Base-by-base conservation (phyloP, 805 yeast genomes). In the Sugiyamaella chiloensis region DNA sequence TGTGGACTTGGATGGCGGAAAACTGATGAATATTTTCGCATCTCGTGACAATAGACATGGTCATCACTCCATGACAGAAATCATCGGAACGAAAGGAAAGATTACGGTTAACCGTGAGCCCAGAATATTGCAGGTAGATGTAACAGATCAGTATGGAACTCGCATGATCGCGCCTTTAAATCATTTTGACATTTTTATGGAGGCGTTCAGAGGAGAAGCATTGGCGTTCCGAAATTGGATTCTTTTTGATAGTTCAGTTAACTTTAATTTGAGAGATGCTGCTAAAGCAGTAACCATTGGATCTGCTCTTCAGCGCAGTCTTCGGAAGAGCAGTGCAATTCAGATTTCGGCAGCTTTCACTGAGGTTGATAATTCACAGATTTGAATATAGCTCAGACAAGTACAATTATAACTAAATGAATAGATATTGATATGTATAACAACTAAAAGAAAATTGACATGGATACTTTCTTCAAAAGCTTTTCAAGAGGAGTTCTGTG, bases 41-140 rank as follows among this genome's bases (percentile, higher is more conserved):
- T 42, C 40, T 14, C 49, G 60, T 17, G 40, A 40, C 29, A 56
- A 51, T 26, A 37, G 42, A 16, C 60, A 56, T 21, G 59, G 55
- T 2, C 58, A 55, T 34, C 58, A 54, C 41, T 19, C 52, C 5
- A 27, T 35, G 46, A 46, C 57, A 27, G 61, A 57, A 36, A 45
- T 57, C 39, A 55, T 53, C 11, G 59, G 61, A 24, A 53, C 58
- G 19, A 43, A 48, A 40, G 61, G 61, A 26, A 50, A 51, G 24
- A 27, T 57, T 24, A 21, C 47, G 19, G 47, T 55, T 19, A 51
- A 53, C 43, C 47, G 52, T n/a, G 48, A 54, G 29, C 57, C 58
- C 7, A 36, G 37, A 34, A 12, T 34, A 19, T 27, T 36, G 8
- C 27, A 47, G 20, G 14, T 54, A 16, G 55, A 50, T 21, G 29